A percentile compares a stretch with the other conserved stretches of the same genome.
These are phyloP conservation scores for Physcomitrium patens DNA, from an alignment of 225 moss, liverwort and hornwort species.

Conservation along the genomic window DNA sequence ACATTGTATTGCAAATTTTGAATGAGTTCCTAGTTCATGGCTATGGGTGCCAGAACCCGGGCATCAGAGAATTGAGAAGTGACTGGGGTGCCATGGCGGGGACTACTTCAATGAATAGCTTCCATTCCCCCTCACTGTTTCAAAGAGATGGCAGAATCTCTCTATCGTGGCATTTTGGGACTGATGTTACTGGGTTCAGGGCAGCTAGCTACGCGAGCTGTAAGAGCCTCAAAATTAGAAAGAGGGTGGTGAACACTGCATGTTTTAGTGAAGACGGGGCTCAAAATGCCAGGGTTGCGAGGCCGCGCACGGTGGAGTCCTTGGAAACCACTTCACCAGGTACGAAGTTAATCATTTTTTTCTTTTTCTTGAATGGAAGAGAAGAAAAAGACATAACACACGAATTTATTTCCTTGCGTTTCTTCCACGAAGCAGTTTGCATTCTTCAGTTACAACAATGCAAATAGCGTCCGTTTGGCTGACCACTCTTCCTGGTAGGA, in stretches of 20 bases:
- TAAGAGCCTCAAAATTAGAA: slow-evolving; percentile 32
- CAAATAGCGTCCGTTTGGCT: too few species aligned
- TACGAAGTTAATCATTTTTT: neutral
- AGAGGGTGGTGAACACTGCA: slow-evolving; percentile 22
- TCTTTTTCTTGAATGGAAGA: too few species aligned
- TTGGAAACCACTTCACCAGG: slow-evolving; percentile 49
- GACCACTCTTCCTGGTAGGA: neutral
- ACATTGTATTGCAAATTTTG: neutral
- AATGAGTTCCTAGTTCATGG: neutral
- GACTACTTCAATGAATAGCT: slow-evolving; percentile 33
- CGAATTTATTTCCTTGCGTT: neutral
- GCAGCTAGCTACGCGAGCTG: slow-evolving; percentile 23
- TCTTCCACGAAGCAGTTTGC: too few species aligned
- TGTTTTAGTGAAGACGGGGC: slow-evolving; percentile 29
- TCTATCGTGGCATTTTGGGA: slow-evolving; percentile 32
- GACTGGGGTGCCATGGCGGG: slow-evolving; percentile 37
- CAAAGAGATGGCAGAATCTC: slow-evolving; percentile 41
- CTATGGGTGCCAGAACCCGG: neutral
- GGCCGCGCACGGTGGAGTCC: slow-evolving; percentile 48
- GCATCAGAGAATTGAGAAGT: slow-evolving; percentile 25
- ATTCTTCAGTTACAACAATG: too few species aligned
- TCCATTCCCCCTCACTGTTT: slow-evolving; percentile 39
- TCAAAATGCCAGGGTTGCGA: slow-evolving; percentile 33
- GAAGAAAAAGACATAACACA: neutral
- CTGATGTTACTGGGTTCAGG: slow-evolving; percentile 34